These are phyloP conservation scores for Mucor ambiguus DNA, from an alignment of 371 early-diverging fungal genomes.

Conservation along the genomic window DNA sequence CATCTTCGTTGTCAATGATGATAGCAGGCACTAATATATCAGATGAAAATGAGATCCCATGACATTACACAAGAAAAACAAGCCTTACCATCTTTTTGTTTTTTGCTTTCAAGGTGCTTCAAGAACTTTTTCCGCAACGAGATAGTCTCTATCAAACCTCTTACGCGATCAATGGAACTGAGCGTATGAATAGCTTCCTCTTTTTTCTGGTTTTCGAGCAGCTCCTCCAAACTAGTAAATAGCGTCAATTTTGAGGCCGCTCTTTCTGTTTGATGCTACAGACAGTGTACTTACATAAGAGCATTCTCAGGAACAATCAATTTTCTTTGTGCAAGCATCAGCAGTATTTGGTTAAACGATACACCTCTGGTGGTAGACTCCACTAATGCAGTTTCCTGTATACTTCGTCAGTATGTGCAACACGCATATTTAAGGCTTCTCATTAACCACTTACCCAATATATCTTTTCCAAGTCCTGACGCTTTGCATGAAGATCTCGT, in stretches of 20 bases:
- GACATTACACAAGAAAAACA: neutral
- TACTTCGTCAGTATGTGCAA: neutral
- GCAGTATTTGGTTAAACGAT: conserved; percentile 64
- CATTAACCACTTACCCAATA: conserved; percentile 38
- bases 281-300: conserved; percentile 36
- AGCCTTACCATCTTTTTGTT: conserved; percentile 10
- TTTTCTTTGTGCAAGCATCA: conserved; percentile 61
- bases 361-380: conserved; percentile 49
- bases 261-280: neutral
- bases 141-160: conserved; percentile 50
- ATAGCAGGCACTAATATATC: conserved; percentile 33
- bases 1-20: conserved; percentile 27
- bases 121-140: conserved; percentile 49
- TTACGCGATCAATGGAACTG: conserved; percentile 49
- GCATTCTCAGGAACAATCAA: conserved; percentile 58
- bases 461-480: conserved; percentile 43
- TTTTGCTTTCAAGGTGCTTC: conserved; percentile 36
- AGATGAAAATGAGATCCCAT: neutral
- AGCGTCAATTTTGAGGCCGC: neutral
- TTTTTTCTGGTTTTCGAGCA: conserved; percentile 45
- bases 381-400: conserved; percentile 39
- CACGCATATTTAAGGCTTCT: neutral
- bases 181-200: conserved; percentile 47
- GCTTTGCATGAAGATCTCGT: conserved; percentile 33
- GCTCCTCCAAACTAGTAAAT: conserved; percentile 39